Evolutionary conservation across 1,284 basidiomycete genomes (phyloP), one percentile per base, ranked within the genome.

Genomic region (Cutaneotrichosporon dermatis): DNA sequence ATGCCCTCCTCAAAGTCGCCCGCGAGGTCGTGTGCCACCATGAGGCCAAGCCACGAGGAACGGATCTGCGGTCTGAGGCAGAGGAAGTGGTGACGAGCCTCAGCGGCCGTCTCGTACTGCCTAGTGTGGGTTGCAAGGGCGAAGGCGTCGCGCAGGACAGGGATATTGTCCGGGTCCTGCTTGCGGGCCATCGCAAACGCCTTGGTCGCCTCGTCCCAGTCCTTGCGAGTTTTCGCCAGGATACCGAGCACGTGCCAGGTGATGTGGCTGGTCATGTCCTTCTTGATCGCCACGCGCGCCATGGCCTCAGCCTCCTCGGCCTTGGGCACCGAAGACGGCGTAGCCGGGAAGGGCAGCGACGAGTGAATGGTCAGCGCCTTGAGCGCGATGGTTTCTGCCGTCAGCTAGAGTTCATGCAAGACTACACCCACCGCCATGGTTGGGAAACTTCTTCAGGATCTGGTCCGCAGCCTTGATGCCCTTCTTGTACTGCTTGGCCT

Each of bases 171-270:
- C 78, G 88, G 89, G 80, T 98, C 95, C 70, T 90, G 91, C 65
- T 85, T 83, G 63, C 94, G 80, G 4, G 92, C 96, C 73, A 81
- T 80, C 9, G 73, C 73, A 66, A 83, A 84, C 61, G 82, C 82
- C 66, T 81, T 77, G 67, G 79, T 73, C 34, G 83, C 82, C 69
- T 83, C 81, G 37, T 76, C 75, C 71, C 80, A 84, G 68, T 83
- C 80, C 63, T 80, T 81, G 63, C 82, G 64, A 10, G 67, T 65
- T 77, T 93, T 91, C 74, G 92, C 89, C 39, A 95, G 85, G 69
- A 97, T 86, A 48, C 93, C 96, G 71, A 93, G 90, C 62, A 99
- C 94, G 76, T 99, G 96, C 95, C 96, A 99, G 72, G 88, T 89
- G 72, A 99, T 97, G 75, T 99, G 95, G 33, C 90, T 93, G 41